These are phyloP conservation scores for Acanthamoeba lenticulata DNA, from an alignment of 208 protist genomes.

Conservation along the genomic window DNA sequence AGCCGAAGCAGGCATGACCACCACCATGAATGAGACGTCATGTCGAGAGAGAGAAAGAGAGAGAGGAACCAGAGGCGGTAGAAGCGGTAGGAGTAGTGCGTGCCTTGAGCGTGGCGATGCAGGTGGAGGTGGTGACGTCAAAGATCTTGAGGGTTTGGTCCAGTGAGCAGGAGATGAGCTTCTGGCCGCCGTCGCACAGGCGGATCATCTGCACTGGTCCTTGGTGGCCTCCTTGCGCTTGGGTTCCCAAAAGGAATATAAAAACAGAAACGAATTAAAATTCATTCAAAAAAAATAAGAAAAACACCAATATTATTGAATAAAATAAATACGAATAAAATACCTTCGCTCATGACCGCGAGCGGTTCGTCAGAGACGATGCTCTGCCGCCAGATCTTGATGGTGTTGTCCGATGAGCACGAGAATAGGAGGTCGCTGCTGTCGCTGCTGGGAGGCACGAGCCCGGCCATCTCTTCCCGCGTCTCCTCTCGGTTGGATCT, in stretches of 20 bases:
- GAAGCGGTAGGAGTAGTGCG: too few species aligned
- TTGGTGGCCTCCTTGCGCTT: conserved; percentile 9
- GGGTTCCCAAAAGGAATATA: background rate
- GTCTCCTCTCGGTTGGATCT: background rate
- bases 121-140: background rate
- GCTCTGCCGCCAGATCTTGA: conserved; percentile 35
- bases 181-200: background rate
- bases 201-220: conserved; percentile 19
- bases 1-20: background rate
- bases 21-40: background rate
- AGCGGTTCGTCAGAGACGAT: background rate
- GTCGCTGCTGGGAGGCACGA: background rate
- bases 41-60: background rate
- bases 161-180: background rate
- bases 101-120: conserved; percentile 15
- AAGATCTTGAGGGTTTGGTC: conserved; percentile 50
- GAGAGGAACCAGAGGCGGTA: background rate
- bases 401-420: conserved; percentile 40
- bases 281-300: background rate
- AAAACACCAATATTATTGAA: background rate
- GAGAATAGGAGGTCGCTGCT: conserved; percentile 16
- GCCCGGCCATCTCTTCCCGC: background rate
- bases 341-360: background rate
- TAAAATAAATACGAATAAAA: background rate
- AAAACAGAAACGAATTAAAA: too few species aligned